phyloP scores from a whole-genome alignment of 768 basidiomycete species.

The Serendipita sp. region DNA sequence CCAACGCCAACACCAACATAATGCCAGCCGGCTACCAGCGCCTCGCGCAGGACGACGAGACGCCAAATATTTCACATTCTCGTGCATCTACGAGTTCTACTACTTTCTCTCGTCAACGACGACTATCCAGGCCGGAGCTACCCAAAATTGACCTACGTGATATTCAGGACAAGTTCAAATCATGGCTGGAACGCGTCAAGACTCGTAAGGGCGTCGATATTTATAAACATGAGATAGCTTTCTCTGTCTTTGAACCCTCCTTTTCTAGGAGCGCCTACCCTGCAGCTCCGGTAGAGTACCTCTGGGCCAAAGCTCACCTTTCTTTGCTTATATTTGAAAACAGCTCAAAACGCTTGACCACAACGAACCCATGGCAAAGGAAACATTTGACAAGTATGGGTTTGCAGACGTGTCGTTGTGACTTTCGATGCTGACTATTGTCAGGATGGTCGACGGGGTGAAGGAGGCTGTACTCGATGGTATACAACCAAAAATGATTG shows the following conservation, averaged over 20 bases:
- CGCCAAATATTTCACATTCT: conserved; percentile 3
- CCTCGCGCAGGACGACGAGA: conserved; percentile 5
- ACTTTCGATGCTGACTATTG: conserved; percentile 7
- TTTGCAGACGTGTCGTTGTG: not conserved
- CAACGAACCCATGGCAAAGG: conserved; percentile 55
- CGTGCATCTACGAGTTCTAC: conserved; percentile 9
- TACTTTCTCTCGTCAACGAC: conserved; percentile 7
- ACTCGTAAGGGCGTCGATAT: not conserved
- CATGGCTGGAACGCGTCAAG: conserved; percentile 5
- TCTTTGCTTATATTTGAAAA: not conserved
- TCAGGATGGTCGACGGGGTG: conserved; percentile 46
- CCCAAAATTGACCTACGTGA: conserved; percentile 5
- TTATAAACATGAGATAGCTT: conserved; percentile 43
- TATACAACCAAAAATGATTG: conserved; percentile 80
- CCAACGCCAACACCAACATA: conserved; percentile 6
- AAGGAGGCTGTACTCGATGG: conserved; percentile 56
- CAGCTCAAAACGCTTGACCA: conserved; percentile 74
- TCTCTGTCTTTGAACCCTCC: conserved; percentile 63
- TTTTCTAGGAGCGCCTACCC: conserved; percentile 22
- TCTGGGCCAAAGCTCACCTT: not conserved
- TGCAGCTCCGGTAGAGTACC: conserved; percentile 23
- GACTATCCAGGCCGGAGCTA: not conserved
- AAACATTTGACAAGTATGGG: conserved; percentile 52
- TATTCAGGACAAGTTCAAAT: conserved; percentile 5
- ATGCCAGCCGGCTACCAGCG: not conserved